A percentile compares a stretch with the other conserved stretches of the same genome.
Evolutionary conservation across 2,329 filamentous ascomycete genomes (phyloP).

Genomic region (Trichophyton benhamiae): DNA sequence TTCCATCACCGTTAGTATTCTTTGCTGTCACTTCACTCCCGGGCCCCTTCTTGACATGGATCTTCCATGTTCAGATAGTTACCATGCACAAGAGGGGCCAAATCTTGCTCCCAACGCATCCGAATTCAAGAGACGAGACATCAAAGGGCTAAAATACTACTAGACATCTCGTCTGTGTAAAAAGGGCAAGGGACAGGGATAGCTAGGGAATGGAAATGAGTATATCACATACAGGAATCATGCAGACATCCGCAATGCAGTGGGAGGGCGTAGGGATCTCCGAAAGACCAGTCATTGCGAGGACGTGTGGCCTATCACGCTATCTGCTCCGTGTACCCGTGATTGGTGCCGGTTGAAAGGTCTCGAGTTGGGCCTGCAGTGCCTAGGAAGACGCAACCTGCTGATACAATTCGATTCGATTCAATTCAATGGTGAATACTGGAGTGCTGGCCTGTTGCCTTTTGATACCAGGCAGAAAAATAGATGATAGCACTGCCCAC

Average conservation of each 20-base stretch:
- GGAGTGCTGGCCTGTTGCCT: not conserved
- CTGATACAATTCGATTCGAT: not conserved
- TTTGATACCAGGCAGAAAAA: not conserved
- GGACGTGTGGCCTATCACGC: not conserved
- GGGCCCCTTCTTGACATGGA: not conserved
- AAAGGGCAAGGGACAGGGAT: not conserved
- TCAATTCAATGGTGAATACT: not conserved
- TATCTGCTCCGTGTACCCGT: not conserved
- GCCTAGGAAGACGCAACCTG: not conserved
- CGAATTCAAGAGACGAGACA: not conserved
- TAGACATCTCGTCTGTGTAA: not conserved
- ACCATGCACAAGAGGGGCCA: not conserved
- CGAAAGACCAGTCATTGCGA: not conserved
- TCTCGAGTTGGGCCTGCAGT: not conserved
- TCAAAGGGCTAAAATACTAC: not conserved
- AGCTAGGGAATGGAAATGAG: not conserved
- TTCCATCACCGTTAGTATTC: not conserved
- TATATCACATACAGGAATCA: conserved; percentile 55
- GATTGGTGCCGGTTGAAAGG: not conserved
- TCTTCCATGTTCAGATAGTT: not conserved
- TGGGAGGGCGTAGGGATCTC: conserved; percentile 49
- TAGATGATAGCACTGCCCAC: not conserved
- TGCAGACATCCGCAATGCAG: conserved; percentile 82
- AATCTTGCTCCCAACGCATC: not conserved
- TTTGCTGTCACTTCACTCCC: not conserved